These are phyloP conservation scores for Wickerhamiella siamensis DNA, from an alignment of 805 yeast genomes.

Conservation along the genomic window DNA sequence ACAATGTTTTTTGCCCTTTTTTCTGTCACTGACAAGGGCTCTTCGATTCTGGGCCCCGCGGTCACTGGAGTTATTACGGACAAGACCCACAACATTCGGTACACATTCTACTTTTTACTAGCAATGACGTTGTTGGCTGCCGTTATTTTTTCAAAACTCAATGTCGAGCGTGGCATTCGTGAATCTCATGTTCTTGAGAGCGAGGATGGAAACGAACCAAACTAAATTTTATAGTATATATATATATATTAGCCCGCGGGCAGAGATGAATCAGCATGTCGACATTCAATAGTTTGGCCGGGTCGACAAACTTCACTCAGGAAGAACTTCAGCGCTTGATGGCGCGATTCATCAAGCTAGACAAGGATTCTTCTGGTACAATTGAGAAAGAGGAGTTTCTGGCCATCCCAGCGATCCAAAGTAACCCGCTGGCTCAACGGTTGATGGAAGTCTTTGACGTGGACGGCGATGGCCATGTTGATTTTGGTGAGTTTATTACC, in stretches of 20 bases:
- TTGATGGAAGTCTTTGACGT: slow-evolving; percentile 89
- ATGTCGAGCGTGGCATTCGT: slow-evolving; percentile 45
- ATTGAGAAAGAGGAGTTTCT: slow-evolving; percentile 83
- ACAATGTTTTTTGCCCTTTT: slow-evolving; percentile 62
- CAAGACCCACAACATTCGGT: slow-evolving; percentile 56
- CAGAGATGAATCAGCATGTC: slow-evolving; percentile 11
- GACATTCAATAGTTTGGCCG: slow-evolving; percentile 19
- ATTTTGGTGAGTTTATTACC: slow-evolving; percentile 84
- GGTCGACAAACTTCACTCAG: slow-evolving; percentile 39
- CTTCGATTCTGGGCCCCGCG: slow-evolving; percentile 60
- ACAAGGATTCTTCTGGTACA: slow-evolving; percentile 82
- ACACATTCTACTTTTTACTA: slow-evolving; percentile 53
- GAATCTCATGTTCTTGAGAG: slow-evolving; percentile 29
- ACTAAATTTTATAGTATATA: not conserved
- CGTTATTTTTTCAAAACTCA: slow-evolving; percentile 40
- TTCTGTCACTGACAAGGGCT: slow-evolving; percentile 69
- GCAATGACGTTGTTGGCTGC: slow-evolving; percentile 38
- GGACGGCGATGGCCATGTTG: slow-evolving; percentile 85
- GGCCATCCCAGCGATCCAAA: slow-evolving; percentile 80
- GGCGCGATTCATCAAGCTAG: slow-evolving; percentile 88
- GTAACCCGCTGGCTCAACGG: slow-evolving; percentile 79
- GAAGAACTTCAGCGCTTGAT: slow-evolving; percentile 87
- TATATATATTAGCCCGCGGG: no score
- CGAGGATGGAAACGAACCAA: not conserved
- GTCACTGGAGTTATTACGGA: slow-evolving; percentile 62